Evolutionary conservation across 2,329 filamentous ascomycete genomes (phyloP).

Genomic region (Ceratocystis harringtonii): DNA sequence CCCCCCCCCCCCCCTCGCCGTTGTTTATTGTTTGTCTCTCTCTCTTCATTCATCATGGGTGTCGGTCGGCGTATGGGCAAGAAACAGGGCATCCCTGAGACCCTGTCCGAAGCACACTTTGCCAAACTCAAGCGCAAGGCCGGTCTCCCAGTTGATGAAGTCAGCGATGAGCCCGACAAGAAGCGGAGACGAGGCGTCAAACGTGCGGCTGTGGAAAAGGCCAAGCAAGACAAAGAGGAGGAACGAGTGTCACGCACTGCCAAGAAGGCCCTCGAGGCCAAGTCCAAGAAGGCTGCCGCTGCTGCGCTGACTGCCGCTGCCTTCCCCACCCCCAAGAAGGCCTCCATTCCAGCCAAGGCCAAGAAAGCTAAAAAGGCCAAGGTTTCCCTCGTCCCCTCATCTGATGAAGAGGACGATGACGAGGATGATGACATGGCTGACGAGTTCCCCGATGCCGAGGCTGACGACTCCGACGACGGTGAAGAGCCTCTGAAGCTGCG

Average conservation of each 20-base stretch:
- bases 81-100: constrained; percentile 78
- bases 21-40: neutral
- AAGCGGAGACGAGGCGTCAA: constrained; percentile 32
- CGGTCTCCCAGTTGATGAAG: constrained; percentile 47
- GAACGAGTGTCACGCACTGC: constrained; percentile 22
- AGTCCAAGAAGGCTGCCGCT: constrained; percentile 24
- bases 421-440: constrained; percentile 29
- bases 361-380: constrained; percentile 24
- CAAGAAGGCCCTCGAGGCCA: constrained; percentile 25
- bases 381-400: constrained; percentile 22
- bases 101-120: constrained; percentile 66
- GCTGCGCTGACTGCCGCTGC: constrained; percentile 19
- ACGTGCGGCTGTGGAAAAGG: constrained; percentile 24
- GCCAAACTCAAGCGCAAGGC: constrained; percentile 76
- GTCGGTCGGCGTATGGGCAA: constrained; percentile 84
- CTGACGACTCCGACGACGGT: constrained; percentile 32
- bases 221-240: constrained; percentile 19
- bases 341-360: constrained; percentile 21
- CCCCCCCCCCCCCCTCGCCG: neutral
- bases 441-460: constrained; percentile 26
- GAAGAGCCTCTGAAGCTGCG: constrained; percentile 30
- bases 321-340: constrained; percentile 23
- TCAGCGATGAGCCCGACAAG: constrained; percentile 47
- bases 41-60: constrained; percentile 51
- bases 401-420: constrained; percentile 27